Evolutionary conservation across 495 filamentous ascomycete species (phyloP).

Genomic region (Penicillium cataractarum): DNA sequence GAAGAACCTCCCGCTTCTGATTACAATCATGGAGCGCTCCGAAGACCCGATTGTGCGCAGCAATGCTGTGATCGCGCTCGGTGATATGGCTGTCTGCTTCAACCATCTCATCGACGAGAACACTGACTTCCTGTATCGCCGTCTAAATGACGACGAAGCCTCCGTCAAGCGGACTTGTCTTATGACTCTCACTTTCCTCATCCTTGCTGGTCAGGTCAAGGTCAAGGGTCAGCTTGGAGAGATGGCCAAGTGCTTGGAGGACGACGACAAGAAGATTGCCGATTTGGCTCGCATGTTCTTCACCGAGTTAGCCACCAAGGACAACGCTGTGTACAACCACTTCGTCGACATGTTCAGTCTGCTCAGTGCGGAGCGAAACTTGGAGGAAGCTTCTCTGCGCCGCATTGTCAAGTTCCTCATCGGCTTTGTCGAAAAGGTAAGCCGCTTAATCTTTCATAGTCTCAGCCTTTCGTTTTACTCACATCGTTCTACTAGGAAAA

Average conservation of each 20-base stretch:
- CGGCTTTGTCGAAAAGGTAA: constrained; percentile 95
- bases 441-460: constrained; percentile 17
- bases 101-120: constrained; percentile 99
- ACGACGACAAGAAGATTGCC: constrained; percentile 88
- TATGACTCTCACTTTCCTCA: constrained; percentile 98
- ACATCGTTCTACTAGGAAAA: constrained; percentile 68
- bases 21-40: constrained; percentile 96
- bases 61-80: constrained; percentile 95
- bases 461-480: constrained; percentile 14
- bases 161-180: constrained; percentile 96
- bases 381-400: constrained; percentile 82
- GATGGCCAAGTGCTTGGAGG: constrained; percentile 98
- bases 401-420: constrained; percentile 90
- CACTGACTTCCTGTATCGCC: constrained; percentile 94
- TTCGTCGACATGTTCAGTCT: constrained; percentile 99
- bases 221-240: constrained; percentile 99
- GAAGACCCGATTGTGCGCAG: constrained; percentile 86
- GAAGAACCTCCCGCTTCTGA: constrained; percentile 86
- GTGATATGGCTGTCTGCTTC: constrained; percentile 99
- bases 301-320: constrained; percentile 92
- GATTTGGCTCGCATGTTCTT: constrained; percentile 99
- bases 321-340: constrained; percentile 99
- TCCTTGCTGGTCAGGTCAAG: constrained; percentile 97
- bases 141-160: constrained; percentile 83
- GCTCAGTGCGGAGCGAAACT: constrained; percentile 75